Evolutionary conservation across 495 filamentous ascomycete species (phyloP), one percentile per base, ranked within the genome.

Genomic region (Lasiosphaeris hirsuta): DNA sequence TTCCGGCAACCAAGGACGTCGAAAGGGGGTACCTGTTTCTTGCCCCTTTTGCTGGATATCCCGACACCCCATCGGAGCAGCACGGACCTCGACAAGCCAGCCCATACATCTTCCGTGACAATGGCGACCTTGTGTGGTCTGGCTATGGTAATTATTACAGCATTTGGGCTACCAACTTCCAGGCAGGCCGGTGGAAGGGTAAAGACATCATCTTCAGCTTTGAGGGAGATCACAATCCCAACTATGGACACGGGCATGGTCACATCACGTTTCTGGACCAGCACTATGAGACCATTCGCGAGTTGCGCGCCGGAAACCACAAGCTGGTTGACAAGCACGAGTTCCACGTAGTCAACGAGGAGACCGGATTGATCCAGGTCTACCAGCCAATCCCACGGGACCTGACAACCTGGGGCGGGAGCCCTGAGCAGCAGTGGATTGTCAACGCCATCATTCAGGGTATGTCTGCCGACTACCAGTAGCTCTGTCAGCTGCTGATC

Each of bases 111-210:
- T 77, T 82, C 59, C 75, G 74, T 7, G 75, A 79, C 61, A 68
- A 80, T 44, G 80, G 81, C 15, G 79, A 82, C 44, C 68, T 82
- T 0, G 68, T 84, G 38, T 84, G 80, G 81, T 81, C 78, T 18
- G 80, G 79, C 7, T 83, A 81, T 56, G 74, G 72, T 10, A 77
- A 78, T 62, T 80, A 78, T 62, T 80, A 78, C 58, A 77, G 75
- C 40, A 79, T 81, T 64, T 84, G 79, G 78, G 63, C 76, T 1
- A 75, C 80, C 63, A 72, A 70, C 56, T 72, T 72, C 57, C 67
- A 72, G 43, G 62, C 65, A 1, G 74, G 72, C 1, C 69, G 73
- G 10, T 81, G 78, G 77, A 74, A 73, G 56, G 79, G 80, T 39
- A 70, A 78, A 49, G 78, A 81, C 37, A 68, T 81, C 8, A 63